Conservation (phyloP, 2,329 filamentous ascomycete genomes). For the Cercospora berteroae region DNA sequence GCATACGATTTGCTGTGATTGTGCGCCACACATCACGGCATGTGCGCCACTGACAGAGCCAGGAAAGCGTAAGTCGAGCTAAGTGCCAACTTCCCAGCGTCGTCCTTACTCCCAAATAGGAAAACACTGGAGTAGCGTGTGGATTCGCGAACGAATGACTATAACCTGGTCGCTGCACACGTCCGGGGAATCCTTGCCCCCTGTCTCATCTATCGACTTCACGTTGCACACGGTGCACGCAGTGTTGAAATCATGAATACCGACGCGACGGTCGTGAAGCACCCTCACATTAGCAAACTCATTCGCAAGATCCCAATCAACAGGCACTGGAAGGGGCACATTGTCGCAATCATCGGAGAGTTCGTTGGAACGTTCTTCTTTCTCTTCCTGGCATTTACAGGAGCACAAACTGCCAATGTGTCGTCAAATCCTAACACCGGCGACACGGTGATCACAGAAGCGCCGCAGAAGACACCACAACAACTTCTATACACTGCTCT, state of each 20-base stretch:
- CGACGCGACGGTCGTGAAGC: conserved; percentile 4
- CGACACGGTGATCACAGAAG: conserved; percentile 28
- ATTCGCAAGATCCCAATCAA: conserved; percentile 4
- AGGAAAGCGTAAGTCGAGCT: conserved; percentile 5
- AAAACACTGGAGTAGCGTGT: neutral
- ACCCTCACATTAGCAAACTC: neutral
- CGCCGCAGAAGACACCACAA: conserved; percentile 37
- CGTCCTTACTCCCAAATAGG: neutral
- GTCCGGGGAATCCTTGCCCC: neutral
- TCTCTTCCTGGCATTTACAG: conserved; percentile 47
- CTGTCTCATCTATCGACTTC: neutral
- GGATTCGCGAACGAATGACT: neutral
- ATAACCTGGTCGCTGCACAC: neutral
- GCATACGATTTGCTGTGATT: neutral
- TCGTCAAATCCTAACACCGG: conserved; percentile 26
- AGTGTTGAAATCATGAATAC: conserved; percentile 4
- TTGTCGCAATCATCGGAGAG: conserved; percentile 39
- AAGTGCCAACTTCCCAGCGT: conserved; percentile 7
- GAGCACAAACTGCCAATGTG: conserved; percentile 48
- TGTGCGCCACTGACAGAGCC: neutral
- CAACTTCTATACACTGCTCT: conserved; percentile 43
- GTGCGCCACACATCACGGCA: neutral
- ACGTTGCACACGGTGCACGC: neutral
- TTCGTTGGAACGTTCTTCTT: conserved; percentile 48
- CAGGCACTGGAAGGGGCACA: conserved; percentile 25